Base-by-base conservation (phyloP, 257 asterid genomes). In the Solanum tarapatanum region DNA sequence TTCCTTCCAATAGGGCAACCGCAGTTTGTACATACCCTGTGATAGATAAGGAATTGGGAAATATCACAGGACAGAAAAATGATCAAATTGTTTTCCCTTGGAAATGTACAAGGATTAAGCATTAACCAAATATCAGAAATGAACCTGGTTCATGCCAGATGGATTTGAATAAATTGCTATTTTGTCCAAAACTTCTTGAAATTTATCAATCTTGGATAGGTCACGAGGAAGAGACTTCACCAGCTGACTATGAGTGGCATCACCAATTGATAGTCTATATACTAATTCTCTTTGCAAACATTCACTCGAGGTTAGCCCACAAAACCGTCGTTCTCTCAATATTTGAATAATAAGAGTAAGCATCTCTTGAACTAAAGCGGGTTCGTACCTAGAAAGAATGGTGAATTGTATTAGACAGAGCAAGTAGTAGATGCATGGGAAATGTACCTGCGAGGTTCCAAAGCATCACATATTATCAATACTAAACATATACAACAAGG, bases 101-200 rank as follows among this genome's bases (percentile, higher is more conserved):
- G 33, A 55, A 32, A 55, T 51, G 48, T 82, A 72, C 32, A 37
- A 75, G 17, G 66, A 33, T 43, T 79, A 79, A 79, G 45, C 6
- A 79, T 43, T 14, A 26, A 43, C 23, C 35, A 79, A 79, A 43
- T 79, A 58, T 79, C 36, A 79, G 64, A 51, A 8, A 43, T 88
- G 87, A 89, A 97, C 99, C 99, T 97, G 99, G 55, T 94, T 93
- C 95, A 95, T 93, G 92, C 99, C 99, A 76, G 98, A 95, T 88
- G 99, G 99, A 88, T 91, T 94, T 35, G 99, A 97, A 91, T 97
- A 96, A 84, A 91, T 95, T 5, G 99, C 99, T 88, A 97, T 93
- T 33, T 89, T 91, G 82, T 96, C 96, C 90, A 97, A 90, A 86
- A 94, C 92, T 88, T 94, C 94, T 90, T 97, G 99, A 89, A 97